Percentiles rank a stretch among this genome's conserved stretches.
These are phyloP conservation scores for Tolypocladium pustulatum DNA, from an alignment of 2,329 filamentous ascomycete genomes.

Conservation along the genomic window DNA sequence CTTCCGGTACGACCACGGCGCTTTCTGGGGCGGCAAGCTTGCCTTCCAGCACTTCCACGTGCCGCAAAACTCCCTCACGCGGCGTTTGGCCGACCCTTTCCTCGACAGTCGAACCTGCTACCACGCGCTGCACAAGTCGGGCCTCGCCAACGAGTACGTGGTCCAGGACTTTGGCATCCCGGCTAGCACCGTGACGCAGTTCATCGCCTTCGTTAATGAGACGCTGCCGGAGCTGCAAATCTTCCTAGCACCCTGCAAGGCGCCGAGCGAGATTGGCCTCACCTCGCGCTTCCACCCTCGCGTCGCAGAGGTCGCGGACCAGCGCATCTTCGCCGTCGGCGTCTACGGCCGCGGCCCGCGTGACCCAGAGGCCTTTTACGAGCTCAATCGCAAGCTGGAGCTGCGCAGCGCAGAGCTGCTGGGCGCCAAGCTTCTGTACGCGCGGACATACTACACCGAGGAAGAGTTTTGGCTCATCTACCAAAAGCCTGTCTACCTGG, in stretches of 20 bases:
- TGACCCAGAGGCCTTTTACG: slow-evolving; percentile 27
- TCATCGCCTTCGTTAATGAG: slow-evolving; percentile 17
- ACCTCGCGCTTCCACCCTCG: slow-evolving; percentile 21
- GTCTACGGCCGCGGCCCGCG: slow-evolving; percentile 30
- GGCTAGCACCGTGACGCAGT: slow-evolving; percentile 14
- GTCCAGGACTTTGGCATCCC: slow-evolving; percentile 35
- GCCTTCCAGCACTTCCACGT: slow-evolving; percentile 40
- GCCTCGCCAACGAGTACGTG: slow-evolving; percentile 34
- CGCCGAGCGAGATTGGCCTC: slow-evolving; percentile 16
- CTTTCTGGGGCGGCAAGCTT: slow-evolving; percentile 41
- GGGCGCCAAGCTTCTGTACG: slow-evolving; percentile 46
- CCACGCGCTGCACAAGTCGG: slow-evolving; percentile 38
- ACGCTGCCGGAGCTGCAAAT: slow-evolving; percentile 18
- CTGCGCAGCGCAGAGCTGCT: slow-evolving; percentile 34
- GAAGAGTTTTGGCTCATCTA: slow-evolving; percentile 44
- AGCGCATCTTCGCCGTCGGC: slow-evolving; percentile 32
- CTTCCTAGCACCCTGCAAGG: slow-evolving; percentile 18
- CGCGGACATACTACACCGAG: slow-evolving; percentile 42
- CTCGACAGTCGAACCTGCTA: slow-evolving; percentile 43
- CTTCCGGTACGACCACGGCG: slow-evolving; percentile 46
- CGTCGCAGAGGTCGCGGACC: slow-evolving; percentile 16
- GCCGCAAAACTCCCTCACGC: slow-evolving; percentile 38
- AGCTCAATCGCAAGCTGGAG: slow-evolving; percentile 38
- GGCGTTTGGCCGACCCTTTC: slow-evolving; percentile 40
- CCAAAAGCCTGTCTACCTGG: slow-evolving; percentile 35